Conservation (phyloP, 305 asterid genomes). For the Solanum hybrid region DNA sequence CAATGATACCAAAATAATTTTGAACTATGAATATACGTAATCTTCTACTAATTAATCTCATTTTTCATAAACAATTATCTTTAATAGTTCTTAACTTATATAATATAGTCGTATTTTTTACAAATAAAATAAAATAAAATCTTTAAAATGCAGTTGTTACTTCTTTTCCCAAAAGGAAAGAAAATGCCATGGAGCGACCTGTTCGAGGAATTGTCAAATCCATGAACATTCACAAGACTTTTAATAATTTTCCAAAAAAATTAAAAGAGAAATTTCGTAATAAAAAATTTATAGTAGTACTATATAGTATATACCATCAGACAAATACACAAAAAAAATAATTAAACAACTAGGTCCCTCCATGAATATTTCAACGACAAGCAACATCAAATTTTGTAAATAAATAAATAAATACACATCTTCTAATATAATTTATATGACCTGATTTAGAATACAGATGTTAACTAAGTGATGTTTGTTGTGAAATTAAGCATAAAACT, state of each 20-base stretch:
- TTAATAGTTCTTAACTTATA: not conserved
- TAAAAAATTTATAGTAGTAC: not conserved
- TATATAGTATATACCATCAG: not conserved
- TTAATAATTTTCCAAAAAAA: not conserved
- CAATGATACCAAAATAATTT: not conserved
- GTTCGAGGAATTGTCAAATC: constrained; percentile 8
- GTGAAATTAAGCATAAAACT: not conserved
- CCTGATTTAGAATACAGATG: not conserved
- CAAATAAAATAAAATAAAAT: not conserved
- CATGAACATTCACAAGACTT: not conserved
- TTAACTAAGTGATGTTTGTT: not conserved
- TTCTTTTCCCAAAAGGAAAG: not conserved
- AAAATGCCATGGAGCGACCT: not conserved
- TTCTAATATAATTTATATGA: not conserved
- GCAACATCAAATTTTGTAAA: not conserved
- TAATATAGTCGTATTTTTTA: not conserved
- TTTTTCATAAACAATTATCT: not conserved
- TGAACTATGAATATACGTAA: not conserved
- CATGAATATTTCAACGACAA: not conserved
- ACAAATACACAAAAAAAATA: not conserved
- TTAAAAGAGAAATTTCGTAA: no score
- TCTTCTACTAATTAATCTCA: not conserved
- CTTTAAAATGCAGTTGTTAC: not conserved
- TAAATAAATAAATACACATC: not conserved
- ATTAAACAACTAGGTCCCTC: not conserved